Percentiles rank a stretch among this genome's conserved stretches.
Conservation (phyloP, 768 basidiomycete species). For the Macrolepiota albuminosa region DNA sequence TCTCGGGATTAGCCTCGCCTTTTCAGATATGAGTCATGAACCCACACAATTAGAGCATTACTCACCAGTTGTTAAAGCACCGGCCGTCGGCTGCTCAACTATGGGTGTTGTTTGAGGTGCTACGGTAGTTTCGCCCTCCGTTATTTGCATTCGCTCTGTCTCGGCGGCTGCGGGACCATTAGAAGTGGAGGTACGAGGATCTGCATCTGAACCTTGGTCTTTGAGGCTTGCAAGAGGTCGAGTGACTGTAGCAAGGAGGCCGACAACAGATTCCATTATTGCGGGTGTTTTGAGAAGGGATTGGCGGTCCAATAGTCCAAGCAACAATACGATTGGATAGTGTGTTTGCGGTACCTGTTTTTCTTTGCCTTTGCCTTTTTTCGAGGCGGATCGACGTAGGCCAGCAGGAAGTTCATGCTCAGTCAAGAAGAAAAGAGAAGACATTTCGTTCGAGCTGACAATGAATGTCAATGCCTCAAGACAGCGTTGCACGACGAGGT, state of each 20-base stretch:
- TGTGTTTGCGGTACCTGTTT: constrained; percentile 76
- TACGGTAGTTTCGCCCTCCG: not conserved
- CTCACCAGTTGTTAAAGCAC: constrained; percentile 3
- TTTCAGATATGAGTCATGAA: not conserved
- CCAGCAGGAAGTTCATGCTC: constrained; percentile 90
- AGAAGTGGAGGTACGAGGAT: constrained; percentile 17
- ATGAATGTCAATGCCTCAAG: constrained; percentile 88
- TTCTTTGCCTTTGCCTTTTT: constrained; percentile 96
- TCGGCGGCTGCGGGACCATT: not conserved
- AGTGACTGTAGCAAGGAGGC: constrained; percentile 83
- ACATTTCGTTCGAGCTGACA: constrained; percentile 77
- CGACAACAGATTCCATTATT: constrained; percentile 91
- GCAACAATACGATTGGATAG: constrained; percentile 86
- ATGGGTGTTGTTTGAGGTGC: not conserved
- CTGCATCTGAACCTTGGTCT: constrained; percentile 31
- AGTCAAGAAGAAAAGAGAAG: constrained; percentile 90
- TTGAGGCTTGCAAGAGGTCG: constrained; percentile 71
- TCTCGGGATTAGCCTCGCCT: constrained; percentile 4
- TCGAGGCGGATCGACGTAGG: constrained; percentile 59
- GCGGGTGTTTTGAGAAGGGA: constrained; percentile 81
- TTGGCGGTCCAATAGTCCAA: constrained; percentile 84
- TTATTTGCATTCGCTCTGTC: constrained; percentile 6
- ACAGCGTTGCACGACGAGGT: constrained; percentile 91
- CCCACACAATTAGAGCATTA: not conserved
- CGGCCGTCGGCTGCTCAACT: constrained; percentile 1